Conservation (phyloP, 345 rosid genomes). For the Viola odorata region DNA sequence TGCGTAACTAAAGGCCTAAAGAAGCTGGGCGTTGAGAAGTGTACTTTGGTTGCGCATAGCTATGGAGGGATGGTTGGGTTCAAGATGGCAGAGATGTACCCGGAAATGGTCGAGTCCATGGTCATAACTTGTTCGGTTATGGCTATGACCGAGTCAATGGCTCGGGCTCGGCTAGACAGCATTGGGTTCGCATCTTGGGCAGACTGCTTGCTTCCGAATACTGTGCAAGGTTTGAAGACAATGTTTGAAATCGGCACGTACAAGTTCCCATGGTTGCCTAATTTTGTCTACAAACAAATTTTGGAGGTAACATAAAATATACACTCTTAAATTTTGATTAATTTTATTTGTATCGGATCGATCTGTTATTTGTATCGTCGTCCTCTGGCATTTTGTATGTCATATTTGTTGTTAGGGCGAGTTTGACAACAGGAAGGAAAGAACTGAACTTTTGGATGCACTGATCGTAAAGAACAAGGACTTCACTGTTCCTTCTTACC, state of each 20-base stretch:
- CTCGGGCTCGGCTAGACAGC: neutral
- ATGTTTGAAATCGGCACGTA: neutral
- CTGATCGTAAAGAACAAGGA: constrained; percentile 8
- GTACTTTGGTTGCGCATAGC: neutral
- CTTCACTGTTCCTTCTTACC: neutral
- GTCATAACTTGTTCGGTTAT: neutral
- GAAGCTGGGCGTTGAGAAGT: constrained; percentile 3
- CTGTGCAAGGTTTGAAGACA: neutral
- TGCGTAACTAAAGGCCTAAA: constrained; percentile 17
- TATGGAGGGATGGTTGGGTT: constrained; percentile 1
- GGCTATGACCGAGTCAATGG: constrained; percentile 1
- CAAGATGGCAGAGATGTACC: constrained; percentile 4
- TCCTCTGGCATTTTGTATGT: too few species aligned
- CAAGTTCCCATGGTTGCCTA: constrained; percentile 2
- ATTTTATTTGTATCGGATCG: too few species aligned
- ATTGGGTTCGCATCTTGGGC: constrained; percentile 1
- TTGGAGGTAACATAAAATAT: neutral
- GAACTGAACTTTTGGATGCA: constrained; percentile 11
- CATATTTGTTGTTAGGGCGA: constrained; percentile 3
- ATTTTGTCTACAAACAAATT: neutral
- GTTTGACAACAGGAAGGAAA: constrained; percentile 15
- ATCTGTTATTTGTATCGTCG: too few species aligned
- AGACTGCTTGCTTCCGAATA: neutral
- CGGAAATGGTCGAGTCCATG: constrained; percentile 3
- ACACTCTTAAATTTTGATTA: neutral